These are phyloP conservation scores for Candida palmyrensis DNA, from an alignment of 805 yeast species.

Conservation along the genomic window DNA sequence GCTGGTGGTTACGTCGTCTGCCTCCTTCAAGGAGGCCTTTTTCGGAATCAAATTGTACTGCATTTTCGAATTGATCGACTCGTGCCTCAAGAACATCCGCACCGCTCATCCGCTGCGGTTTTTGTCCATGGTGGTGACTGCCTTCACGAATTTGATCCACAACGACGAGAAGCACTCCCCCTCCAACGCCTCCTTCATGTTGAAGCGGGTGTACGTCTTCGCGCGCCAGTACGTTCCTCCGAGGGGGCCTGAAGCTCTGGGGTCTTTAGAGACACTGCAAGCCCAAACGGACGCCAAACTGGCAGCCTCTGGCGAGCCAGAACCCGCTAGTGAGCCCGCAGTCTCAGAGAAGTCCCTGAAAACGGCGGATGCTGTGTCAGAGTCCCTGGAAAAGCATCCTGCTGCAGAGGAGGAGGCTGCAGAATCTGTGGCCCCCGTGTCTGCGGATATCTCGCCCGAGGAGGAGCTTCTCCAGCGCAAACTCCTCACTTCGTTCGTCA, in stretches of 20 bases:
- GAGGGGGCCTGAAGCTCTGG: too few relatives aligned
- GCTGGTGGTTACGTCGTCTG: slow-evolving; percentile 8
- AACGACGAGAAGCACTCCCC: slow-evolving; percentile 20
- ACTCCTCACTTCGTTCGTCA: slow-evolving; percentile 56
- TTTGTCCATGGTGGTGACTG: slow-evolving; percentile 59
- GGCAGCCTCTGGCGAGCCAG: too few relatives aligned
- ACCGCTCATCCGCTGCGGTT: slow-evolving; percentile 79
- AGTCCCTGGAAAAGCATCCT: too few relatives aligned
- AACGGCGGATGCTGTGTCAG: too few relatives aligned
- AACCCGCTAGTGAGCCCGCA: too few relatives aligned
- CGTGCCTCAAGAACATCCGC: slow-evolving; percentile 54
- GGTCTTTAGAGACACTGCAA: too few relatives aligned
- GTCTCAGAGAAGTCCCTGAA: too few relatives aligned
- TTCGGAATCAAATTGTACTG: slow-evolving; percentile 60
- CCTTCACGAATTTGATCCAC: slow-evolving; percentile 50
- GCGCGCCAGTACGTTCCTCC: slow-evolving; percentile 51
- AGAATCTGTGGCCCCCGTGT: too few relatives aligned
- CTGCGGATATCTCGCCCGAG: too few relatives aligned
- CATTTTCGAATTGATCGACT: slow-evolving; percentile 57
- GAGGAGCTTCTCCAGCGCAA: slow-evolving; percentile 62
- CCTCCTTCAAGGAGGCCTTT: slow-evolving; percentile 16
- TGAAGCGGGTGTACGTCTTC: slow-evolving; percentile 61
- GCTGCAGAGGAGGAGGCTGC: too few relatives aligned
- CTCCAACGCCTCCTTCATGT: slow-evolving; percentile 33
- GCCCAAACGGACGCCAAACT: too few relatives aligned